Percentiles rank a stretch among this genome's conserved stretches.
phyloP scores from a whole-genome alignment of 169 alveolate genomes.

The Plasmodium sp. region DNA sequence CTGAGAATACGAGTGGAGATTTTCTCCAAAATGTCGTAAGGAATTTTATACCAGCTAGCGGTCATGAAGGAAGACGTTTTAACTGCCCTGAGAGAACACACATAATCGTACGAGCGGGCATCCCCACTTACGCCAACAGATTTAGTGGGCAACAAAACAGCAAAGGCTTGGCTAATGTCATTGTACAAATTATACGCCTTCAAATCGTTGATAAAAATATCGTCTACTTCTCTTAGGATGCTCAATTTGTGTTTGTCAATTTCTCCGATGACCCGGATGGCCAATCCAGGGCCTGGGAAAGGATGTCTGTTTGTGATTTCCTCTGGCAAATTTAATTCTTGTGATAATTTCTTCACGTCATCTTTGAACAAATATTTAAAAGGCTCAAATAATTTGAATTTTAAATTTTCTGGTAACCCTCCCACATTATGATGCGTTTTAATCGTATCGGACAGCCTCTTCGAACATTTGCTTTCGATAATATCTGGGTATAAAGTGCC shows the following conservation, averaged over 20 bases:
- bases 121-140: slow-evolving; percentile 81
- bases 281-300: slow-evolving; percentile 88
- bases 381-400: slow-evolving; percentile 84
- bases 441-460: slow-evolving; percentile 78
- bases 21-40: slow-evolving; percentile 78
- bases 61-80: slow-evolving; percentile 83
- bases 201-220: slow-evolving; percentile 78
- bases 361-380: slow-evolving; percentile 82
- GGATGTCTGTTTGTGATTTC: slow-evolving; percentile 83
- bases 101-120: slow-evolving; percentile 79
- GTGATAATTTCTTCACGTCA: slow-evolving; percentile 82
- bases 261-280: slow-evolving; percentile 81
- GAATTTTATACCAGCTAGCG: slow-evolving; percentile 79
- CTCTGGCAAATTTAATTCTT: slow-evolving; percentile 77
- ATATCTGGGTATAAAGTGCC: slow-evolving; percentile 86
- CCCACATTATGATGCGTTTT: slow-evolving; percentile 87
- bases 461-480: slow-evolving; percentile 80
- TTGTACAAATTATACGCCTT: slow-evolving; percentile 69
- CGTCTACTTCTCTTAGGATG: slow-evolving; percentile 82
- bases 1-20: slow-evolving; percentile 79
- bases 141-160: slow-evolving; percentile 80
- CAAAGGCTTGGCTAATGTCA: slow-evolving; percentile 80
- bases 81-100: slow-evolving; percentile 78
- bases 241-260: slow-evolving; percentile 80
- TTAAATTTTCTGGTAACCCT: slow-evolving; percentile 81